Base-by-base conservation (phyloP, 257 asterid genomes). In the Salvia miltiorrhiza region DNA sequence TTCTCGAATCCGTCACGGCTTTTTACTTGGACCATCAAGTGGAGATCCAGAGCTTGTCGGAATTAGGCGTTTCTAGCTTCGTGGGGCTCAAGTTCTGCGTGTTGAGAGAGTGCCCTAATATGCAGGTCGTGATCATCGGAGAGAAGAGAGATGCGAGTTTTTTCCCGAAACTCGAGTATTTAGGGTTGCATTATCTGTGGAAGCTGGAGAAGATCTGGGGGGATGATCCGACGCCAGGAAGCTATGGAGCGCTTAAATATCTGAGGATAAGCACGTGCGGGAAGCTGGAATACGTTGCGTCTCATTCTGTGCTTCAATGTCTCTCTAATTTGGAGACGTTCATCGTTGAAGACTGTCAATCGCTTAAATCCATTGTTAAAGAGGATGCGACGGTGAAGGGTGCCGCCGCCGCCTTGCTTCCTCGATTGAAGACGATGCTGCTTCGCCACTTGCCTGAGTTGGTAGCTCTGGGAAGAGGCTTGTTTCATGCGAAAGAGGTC, bases 61-160 rank as follows among this genome's bases (percentile, higher is more conserved):
- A 71, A 43, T 58, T 77, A 2, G 74, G 32, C 21, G 9, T 71
- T 49, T 65, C n/a, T n/a, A n/a, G n/a, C n/a, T n/a, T n/a, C n/a
- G n/a, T n/a, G n/a, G n/a, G n/a, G n/a, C n/a, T n/a, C 33, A 44
- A 30, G 23, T 72, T 65, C 21, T 67, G 77, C 28, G 39, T 54
- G 7, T 26, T 77, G 39, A 77, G 77, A 37, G 81, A 77, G 66
- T 77, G 81, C 13, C 81, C 81, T 7, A 44, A 53, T 12, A 13
- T 77, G 32, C 65, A 72, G 24, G 65, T 59, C 5, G 2, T 67
- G 28, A 52, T 53, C 9, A 17, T 21, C 12, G 39, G 20, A 20
- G 67, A 52, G 33, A 17, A 30, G 39, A 49, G 11, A 24, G 26
- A 0, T 23, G n/a, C n/a, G n/a, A n/a, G n/a, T n/a, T n/a, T n/a